Conservation (phyloP, 306 rosid species). For the Ormosia emarginata region DNA sequence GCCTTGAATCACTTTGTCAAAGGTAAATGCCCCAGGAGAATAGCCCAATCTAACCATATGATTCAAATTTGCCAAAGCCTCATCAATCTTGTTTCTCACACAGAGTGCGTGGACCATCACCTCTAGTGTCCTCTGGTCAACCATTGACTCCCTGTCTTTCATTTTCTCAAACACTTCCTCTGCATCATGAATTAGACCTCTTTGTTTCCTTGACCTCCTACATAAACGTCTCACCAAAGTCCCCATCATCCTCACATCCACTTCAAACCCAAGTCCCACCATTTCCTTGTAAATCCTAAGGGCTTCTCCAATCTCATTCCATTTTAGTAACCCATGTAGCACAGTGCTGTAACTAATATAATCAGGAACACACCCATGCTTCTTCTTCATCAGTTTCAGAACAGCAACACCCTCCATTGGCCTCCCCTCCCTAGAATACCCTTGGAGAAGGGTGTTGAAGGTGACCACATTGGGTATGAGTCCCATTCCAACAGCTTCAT, state of each 20-base stretch:
- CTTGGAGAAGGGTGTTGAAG: conserved; percentile 63
- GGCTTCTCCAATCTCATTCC: conserved; percentile 48
- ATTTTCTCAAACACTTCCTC: conserved; percentile 54
- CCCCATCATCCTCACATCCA: conserved; percentile 52
- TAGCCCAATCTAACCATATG: conserved; percentile 48
- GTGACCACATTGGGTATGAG: conserved; percentile 54
- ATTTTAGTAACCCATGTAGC: conserved; percentile 68
- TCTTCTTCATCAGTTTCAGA: conserved; percentile 57
- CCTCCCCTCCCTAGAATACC: conserved; percentile 79
- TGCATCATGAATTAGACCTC: conserved; percentile 42
- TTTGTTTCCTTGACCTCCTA: conserved; percentile 38
- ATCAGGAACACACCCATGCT: conserved; percentile 54
- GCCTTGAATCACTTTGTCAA: conserved; percentile 40
- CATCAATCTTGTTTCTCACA: conserved; percentile 34
- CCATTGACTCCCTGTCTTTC: conserved; percentile 26
- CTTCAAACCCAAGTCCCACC: conserved; percentile 50
- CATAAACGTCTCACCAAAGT: conserved; percentile 57
- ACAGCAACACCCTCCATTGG: conserved; percentile 52
- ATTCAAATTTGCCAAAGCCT: conserved; percentile 41
- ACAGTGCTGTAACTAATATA: conserved; percentile 55
- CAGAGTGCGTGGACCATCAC: conserved; percentile 48
- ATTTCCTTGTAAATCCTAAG: conserved; percentile 50
- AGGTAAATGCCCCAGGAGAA: conserved; percentile 25
- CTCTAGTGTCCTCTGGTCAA: conserved; percentile 45
- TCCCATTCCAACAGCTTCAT: conserved; percentile 57